Evolutionary conservation across 2,329 filamentous ascomycete species (phyloP), one percentile per base, ranked within the genome.

Genomic region (Neofusicoccum ribis): DNA sequence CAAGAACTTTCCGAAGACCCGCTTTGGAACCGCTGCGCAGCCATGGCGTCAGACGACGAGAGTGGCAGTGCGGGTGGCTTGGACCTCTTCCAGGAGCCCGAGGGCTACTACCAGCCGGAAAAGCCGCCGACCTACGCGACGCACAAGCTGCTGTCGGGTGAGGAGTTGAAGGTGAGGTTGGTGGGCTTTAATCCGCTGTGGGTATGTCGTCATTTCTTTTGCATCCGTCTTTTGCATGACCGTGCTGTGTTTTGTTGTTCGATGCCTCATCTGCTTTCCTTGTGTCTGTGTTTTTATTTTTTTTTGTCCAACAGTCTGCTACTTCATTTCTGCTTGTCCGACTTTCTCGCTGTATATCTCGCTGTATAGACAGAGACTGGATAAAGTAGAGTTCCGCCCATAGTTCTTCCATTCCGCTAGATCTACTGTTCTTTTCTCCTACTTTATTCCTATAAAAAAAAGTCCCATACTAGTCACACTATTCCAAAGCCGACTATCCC

Each of bases 121-220:
- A 91, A 91, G 54, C 86, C 89, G 54, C 88, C 92, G 7, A 94
- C 90, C 2, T 88, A 86, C 67, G 88, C 91, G 68, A 84, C 87
- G 49, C 90, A 96, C 81, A 86, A 83, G 23, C 85, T 94, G 74
- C 80, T 86, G 65, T 87, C 85, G 41, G 91, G 91, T 67, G 77
- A 87, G 68, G 81, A 82, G 34, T 80, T 96, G 69, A 86, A 82
- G 59, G 85, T 97, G 68, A 87, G 91, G 71, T 86, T 97, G 12
- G 91, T 97, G 50, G 93, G 93, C 67, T 89, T 91, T 77, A 94
- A 91, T 81, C 91, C 93, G 27, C 86, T 96, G 14, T 96, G 96
- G 86, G 87, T 89, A 85, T 78, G 80, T 67, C 5, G 0, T 8
- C 7, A 15, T 23, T 50, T 11, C 23, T 15, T 61, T 20, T 49